These are phyloP conservation scores for Talaromyces marneffei DNA, from an alignment of 2,329 filamentous ascomycete species.

Conservation along the genomic window DNA sequence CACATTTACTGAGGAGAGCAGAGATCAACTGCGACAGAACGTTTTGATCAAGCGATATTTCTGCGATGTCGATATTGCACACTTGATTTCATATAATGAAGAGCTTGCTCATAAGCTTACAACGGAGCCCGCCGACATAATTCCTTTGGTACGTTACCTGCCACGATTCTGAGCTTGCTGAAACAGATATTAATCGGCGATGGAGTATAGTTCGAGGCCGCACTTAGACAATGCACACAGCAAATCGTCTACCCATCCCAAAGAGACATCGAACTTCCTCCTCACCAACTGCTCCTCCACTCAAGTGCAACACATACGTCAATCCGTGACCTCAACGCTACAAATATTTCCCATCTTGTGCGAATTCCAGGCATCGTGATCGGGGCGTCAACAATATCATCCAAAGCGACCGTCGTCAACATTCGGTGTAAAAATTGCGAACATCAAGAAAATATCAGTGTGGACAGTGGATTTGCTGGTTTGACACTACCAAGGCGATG, in stretches of 20 bases:
- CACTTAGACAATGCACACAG: constrained; percentile 84
- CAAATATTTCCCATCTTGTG: constrained; percentile 89
- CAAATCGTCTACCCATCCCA: constrained; percentile 82
- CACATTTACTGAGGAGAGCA: constrained; percentile 29
- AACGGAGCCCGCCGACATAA: constrained; percentile 85
- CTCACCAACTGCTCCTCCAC: constrained; percentile 92
- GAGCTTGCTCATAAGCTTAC: constrained; percentile 85
- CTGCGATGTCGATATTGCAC: constrained; percentile 92
- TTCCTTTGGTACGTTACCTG: constrained; percentile 68
- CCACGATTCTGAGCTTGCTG: background rate
- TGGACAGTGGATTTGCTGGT: constrained; percentile 81
- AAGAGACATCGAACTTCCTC: constrained; percentile 64
- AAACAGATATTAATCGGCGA: background rate
- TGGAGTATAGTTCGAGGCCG: constrained; percentile 70
- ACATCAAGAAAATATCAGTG: constrained; percentile 61
- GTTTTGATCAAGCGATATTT: constrained; percentile 89
- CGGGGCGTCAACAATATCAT: constrained; percentile 91
- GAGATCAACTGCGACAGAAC: constrained; percentile 94
- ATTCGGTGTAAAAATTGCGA: constrained; percentile 86
- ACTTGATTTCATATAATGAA: constrained; percentile 93
- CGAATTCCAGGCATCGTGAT: constrained; percentile 97
- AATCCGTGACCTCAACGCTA: constrained; percentile 88
- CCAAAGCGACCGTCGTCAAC: constrained; percentile 80
- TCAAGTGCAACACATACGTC: constrained; percentile 86
- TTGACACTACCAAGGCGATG: constrained; percentile 79